Evolutionary conservation across 2,329 filamentous ascomycete genomes (phyloP).

Genomic region (Sporothrix humicola): DNA sequence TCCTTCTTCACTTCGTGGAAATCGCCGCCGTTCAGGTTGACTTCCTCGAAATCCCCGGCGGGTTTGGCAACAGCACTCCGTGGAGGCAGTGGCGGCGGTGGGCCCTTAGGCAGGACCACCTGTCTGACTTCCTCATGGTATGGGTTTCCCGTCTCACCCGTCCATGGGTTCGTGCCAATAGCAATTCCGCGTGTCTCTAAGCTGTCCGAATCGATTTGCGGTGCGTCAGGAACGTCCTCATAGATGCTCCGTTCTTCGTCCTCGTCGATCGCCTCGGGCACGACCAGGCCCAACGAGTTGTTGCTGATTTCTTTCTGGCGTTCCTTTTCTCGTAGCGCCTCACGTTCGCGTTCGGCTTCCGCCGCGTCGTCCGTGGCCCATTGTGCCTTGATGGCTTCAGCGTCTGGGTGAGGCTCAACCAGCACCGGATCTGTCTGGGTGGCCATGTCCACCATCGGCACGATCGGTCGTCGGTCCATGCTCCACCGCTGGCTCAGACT

Average conservation of each 20-base stretch:
- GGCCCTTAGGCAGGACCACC: neutral
- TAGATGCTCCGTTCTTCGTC: slow-evolving; percentile 32
- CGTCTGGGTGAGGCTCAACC: slow-evolving; percentile 19
- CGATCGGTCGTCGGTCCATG: slow-evolving; percentile 13
- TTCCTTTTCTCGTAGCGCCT: neutral
- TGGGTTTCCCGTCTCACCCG: neutral
- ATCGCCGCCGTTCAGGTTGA: slow-evolving; percentile 20
- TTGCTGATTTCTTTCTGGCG: neutral
- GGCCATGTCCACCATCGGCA: slow-evolving; percentile 15
- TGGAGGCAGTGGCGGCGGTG: slow-evolving; percentile 30
- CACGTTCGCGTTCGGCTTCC: neutral
- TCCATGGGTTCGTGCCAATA: slow-evolving; percentile 30
- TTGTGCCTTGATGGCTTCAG: neutral
- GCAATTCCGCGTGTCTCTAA: neutral
- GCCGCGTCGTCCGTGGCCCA: neutral
- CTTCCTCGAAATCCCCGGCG: slow-evolving; percentile 23
- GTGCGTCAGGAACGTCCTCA: slow-evolving; percentile 30
- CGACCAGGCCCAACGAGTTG: neutral
- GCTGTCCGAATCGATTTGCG: neutral
- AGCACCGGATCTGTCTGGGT: slow-evolving; percentile 34
- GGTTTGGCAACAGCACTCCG: slow-evolving; percentile 2
- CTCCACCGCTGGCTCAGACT: slow-evolving; percentile 14
- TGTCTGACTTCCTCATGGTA: neutral
- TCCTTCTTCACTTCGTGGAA: neutral
- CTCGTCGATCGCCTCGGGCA: slow-evolving; percentile 14